Conservation (phyloP, 495 filamentous ascomycete species). For the Aspergillus olivimuriae region DNA sequence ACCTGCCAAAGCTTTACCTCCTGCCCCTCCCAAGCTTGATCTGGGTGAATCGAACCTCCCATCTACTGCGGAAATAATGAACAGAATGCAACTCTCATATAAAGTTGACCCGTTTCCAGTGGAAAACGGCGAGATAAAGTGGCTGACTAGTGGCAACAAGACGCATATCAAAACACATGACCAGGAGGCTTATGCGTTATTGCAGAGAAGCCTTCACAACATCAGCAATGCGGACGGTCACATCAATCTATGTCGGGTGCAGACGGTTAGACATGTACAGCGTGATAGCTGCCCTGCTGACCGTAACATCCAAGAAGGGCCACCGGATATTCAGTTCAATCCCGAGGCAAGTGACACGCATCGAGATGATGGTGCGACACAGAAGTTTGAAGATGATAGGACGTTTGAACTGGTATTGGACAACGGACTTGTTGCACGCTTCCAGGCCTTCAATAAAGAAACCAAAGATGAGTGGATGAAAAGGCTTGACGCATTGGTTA, state of each 20-base stretch:
- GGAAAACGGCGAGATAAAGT: constrained; percentile 48
- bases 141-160: constrained; percentile 46
- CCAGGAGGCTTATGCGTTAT: constrained; percentile 56
- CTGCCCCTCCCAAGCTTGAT: constrained; percentile 54
- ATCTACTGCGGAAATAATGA: constrained; percentile 47
- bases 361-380: constrained; percentile 47
- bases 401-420: constrained; percentile 59
- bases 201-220: constrained; percentile 54
- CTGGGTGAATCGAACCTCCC: constrained; percentile 42
- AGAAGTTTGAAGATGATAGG: constrained; percentile 48
- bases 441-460: constrained; percentile 56
- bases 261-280: constrained; percentile 48
- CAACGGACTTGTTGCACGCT: constrained; percentile 58
- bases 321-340: constrained; percentile 44
- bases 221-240: constrained; percentile 58
- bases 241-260: constrained; percentile 56
- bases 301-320: constrained; percentile 39
- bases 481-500: constrained; percentile 50
- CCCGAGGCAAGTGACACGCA: constrained; percentile 38
- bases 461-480: constrained; percentile 62
- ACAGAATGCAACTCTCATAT: constrained; percentile 56
- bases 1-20: constrained; percentile 59
- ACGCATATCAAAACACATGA: constrained; percentile 44
- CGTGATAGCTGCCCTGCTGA: constrained; percentile 47
- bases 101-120: constrained; percentile 58